Conservation (phyloP, 345 rosid species). For the Citrus trifoliata region DNA sequence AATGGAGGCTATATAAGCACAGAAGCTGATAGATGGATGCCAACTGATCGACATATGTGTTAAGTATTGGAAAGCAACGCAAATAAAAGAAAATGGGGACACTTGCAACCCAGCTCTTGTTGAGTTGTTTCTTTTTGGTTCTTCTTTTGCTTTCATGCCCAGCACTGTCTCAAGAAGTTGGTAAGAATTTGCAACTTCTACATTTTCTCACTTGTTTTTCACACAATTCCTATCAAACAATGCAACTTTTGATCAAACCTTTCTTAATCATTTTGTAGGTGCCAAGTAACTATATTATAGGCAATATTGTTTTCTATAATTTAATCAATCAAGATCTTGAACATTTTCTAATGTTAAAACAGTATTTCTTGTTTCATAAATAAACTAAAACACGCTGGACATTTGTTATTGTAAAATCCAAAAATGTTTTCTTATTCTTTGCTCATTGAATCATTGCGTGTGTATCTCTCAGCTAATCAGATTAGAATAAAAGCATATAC, state of each 20-base stretch:
- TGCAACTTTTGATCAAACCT: neutral
- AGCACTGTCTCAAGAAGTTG: conserved; percentile 37
- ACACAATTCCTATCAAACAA: neutral
- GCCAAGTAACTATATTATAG: neutral
- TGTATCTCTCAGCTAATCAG: neutral
- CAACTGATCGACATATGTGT: neutral
- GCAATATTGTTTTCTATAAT: neutral
- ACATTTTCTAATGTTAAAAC: no score
- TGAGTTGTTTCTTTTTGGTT: conserved; percentile 19
- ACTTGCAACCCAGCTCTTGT: conserved; percentile 15
- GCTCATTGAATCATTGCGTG: no score
- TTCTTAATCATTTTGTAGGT: neutral
- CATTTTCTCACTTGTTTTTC: neutral
- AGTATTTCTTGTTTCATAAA: neutral
- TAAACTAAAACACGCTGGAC: neutral
- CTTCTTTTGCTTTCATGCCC: conserved; percentile 14
- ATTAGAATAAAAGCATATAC: no score
- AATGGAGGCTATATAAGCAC: conserved; percentile 1
- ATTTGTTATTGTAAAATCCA: neutral
- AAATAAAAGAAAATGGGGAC: conserved; percentile 16
- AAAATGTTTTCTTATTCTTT: no score
- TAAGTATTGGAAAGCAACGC: neutral
- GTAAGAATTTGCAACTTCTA: conserved; percentile 18
- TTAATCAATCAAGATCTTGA: no score
- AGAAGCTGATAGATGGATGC: neutral